Evolutionary conservation across 305 asterid genomes (phyloP), one percentile per base, ranked within the genome.

Genomic region (Solanum hybrid): DNA sequence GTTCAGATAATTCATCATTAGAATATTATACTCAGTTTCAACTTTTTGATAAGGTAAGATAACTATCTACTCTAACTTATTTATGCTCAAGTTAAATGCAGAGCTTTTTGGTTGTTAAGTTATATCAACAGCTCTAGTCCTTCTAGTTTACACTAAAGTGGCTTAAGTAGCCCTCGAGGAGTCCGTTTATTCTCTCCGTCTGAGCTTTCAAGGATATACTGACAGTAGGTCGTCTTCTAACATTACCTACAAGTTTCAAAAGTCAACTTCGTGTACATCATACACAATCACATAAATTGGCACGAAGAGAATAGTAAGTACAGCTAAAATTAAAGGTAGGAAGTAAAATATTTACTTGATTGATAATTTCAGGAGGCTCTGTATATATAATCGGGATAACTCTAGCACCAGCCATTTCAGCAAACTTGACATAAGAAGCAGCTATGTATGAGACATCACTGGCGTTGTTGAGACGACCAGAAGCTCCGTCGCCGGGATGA

Each of bases 401-500:
- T 91, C 99, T 95, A 78, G 99, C 99, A 12, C 99, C 99, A 27
- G 96, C 99, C 14, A 98, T 94, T 89, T 97, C 99, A 42, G 92
- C 98, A 80, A 97, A 97, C 93, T 97, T 97, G 45, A 97, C 99
- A 90, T 97, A 97, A 29, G 99, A 97, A 26, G 99, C 99, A 15
- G 99, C 99, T 38, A 97, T 96, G 24, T 97, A 97, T 35, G 99
- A 97, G 37, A 94, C 97, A 88, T 93, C 85, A 2, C 96, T 91
- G 13, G 92, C 94, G 86, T 95, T 94, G 15, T 89, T 95, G 85
- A 97, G 96, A n/a, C 97, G 93, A 8, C 99, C 98, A 24, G 98
- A 95, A 82, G 99, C 99, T 31, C 99, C 99, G n/a, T 97, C 99
- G 13, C 99, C 99, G 2, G 99, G 99, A 92, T 97, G 99, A 87